Evolutionary conservation across 176 grass and related monocot species (phyloP).

Genomic region (Oryza nivara): DNA sequence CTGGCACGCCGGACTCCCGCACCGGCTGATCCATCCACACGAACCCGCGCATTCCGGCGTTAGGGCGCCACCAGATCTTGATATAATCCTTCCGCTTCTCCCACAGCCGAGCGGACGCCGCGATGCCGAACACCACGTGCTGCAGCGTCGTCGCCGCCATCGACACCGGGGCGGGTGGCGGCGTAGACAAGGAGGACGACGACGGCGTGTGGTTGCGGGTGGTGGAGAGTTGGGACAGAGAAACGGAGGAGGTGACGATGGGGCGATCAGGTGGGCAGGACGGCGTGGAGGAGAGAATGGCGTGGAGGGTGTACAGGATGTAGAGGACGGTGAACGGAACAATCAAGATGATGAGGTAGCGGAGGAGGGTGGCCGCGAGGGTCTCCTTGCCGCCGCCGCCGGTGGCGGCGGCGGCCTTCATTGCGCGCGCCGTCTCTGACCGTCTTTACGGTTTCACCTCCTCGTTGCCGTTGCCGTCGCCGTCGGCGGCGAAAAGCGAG

Average conservation of each 20-base stretch:
- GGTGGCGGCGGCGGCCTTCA: constrained; percentile 36
- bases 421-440: constrained; percentile 42
- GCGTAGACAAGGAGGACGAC: neutral
- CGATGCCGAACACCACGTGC: constrained; percentile 80
- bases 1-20: constrained; percentile 38
- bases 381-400: constrained; percentile 48
- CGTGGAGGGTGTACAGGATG: constrained; percentile 59
- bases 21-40: constrained; percentile 67
- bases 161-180: neutral
- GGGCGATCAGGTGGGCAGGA: neutral
- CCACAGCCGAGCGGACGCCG: constrained; percentile 61
- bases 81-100: constrained; percentile 77
- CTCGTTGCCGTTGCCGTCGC: neutral
- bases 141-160: constrained; percentile 49
- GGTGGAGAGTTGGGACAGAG: constrained; percentile 8
- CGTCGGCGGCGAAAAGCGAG: neutral
- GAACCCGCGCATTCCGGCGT: constrained; percentile 58
- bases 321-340: constrained; percentile 48
- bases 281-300: constrained; percentile 42
- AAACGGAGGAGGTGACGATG: neutral
- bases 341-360: constrained; percentile 27
- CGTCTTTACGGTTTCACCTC: neutral
- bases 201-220: neutral
- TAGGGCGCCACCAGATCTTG: constrained; percentile 65
- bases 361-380: constrained; percentile 30